Evolutionary conservation across 169 alveolate genomes (phyloP).

Genomic region (Babesia ovis): DNA sequence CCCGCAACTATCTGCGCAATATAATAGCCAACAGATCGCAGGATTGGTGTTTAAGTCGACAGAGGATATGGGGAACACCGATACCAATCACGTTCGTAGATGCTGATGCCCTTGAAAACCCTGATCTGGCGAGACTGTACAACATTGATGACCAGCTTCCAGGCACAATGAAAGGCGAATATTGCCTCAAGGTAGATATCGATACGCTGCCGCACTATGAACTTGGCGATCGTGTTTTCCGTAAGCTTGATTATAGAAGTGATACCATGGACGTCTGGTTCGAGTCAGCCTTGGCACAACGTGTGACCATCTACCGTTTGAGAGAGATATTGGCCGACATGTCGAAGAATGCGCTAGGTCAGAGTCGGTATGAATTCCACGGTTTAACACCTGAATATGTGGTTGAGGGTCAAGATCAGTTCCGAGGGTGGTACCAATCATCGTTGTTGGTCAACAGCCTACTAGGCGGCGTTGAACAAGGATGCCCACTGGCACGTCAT

Average conservation of each 20-base stretch:
- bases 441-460: conserved; percentile 44
- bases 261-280: conserved; percentile 81
- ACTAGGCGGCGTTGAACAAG: background rate
- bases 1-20: conserved; percentile 58
- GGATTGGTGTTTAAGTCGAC: conserved; percentile 86
- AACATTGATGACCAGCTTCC: background rate
- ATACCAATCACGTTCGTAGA: conserved; percentile 33
- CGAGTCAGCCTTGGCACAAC: conserved; percentile 75
- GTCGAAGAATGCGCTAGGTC: background rate
- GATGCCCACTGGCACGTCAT: conserved; percentile 39
- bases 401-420: conserved; percentile 84
- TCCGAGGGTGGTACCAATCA: conserved; percentile 87
- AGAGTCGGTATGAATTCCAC: background rate
- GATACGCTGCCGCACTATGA: conserved; percentile 30
- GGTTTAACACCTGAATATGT: conserved; percentile 20
- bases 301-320: conserved; percentile 12
- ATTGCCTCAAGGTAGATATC: conserved; percentile 12
- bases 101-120: conserved; percentile 14
- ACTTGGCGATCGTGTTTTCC: conserved; percentile 28
- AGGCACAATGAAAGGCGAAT: conserved; percentile 7
- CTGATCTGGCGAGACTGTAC: conserved; percentile 8
- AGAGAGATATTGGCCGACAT: conserved; percentile 9
- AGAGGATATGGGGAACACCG: conserved; percentile 83
- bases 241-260: conserved; percentile 5
- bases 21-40: conserved; percentile 56